Evolutionary conservation across 2,329 filamentous ascomycete genomes (phyloP), one percentile per base, ranked within the genome.

Genomic region (Sporothrix variecibatus): DNA sequence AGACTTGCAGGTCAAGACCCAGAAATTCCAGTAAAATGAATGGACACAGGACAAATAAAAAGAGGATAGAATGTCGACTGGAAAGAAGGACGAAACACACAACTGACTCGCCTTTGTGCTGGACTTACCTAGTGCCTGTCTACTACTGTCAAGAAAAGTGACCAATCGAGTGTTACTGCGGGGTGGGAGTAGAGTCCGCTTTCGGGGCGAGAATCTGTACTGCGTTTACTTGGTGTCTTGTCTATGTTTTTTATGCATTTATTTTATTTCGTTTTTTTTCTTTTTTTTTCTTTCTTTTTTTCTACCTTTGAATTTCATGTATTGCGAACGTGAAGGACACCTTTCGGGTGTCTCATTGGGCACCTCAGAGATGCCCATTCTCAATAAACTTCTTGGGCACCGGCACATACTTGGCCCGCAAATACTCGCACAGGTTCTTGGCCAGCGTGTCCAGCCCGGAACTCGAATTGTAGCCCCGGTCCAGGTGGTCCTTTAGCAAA

Each of bases 361-460:
- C 49, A 17, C 15, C 17, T 26, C 5, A n/a, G 20, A 73, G 26
- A 28, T 73, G 64, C 1, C 72, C 65, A 40, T 73, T 69, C 40
- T 56, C 72, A n/a, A 74, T 51, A 56, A 75, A 75, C 56, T 71
- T 73, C 43, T 60, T 70, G 20, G 74, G 75, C 8, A 74, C 46
- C 1, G 71, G 67, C 28, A 76, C 73, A 20, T 73, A 62, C 56
- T 76, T 75, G 46, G 71, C 70, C 8, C 76, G 72, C 62, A 76
- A 28, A 49, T 75, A 77, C 80, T 88, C 86, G 20, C 82, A 85
- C 78, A 88, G 84, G 0, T 86, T 86, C 78, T 88, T 88, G 1
- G 83, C 87, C 77, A 88, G 83, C 3, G 82, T 81, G 79, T 88
- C 86, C n/a, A 88, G 74, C 26, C 83, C 79, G 38, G 81, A 83